These are phyloP conservation scores for Flammula alnicola DNA, from an alignment of 1,284 basidiomycete genomes.

Conservation along the genomic window DNA sequence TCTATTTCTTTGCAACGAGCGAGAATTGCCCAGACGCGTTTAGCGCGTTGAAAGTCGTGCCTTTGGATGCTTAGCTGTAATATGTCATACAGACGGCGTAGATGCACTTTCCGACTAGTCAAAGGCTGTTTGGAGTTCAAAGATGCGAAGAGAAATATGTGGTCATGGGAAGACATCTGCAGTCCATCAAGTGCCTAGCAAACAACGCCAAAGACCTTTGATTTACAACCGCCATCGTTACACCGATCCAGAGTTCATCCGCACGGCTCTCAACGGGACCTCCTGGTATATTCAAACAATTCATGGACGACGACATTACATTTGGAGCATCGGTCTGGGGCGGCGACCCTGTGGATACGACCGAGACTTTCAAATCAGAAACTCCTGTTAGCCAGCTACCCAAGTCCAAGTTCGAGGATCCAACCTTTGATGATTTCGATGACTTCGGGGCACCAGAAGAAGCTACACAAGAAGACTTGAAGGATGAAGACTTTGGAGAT, in stretches of 20 bases:
- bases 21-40: slow-evolving; percentile 79
- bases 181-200: slow-evolving; percentile 13
- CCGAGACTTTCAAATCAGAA: slow-evolving; percentile 33
- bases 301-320: slow-evolving; percentile 74
- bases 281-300: too few relatives aligned
- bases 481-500: slow-evolving; percentile 80
- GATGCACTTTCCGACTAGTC: slow-evolving; percentile 67
- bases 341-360: slow-evolving; percentile 39
- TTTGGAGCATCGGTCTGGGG: slow-evolving; percentile 79
- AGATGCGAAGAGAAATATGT: slow-evolving; percentile 61
- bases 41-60: slow-evolving; percentile 68
- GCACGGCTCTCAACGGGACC: too few relatives aligned
- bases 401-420: slow-evolving; percentile 46
- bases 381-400: slow-evolving; percentile 15
- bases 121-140: slow-evolving; percentile 47
- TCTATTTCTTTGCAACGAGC: slow-evolving; percentile 83
- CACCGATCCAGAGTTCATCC: too few relatives aligned
- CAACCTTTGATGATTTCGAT: slow-evolving; percentile 59
- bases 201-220: slow-evolving; percentile 32
- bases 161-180: slow-evolving; percentile 35
- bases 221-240: slow-evolving; percentile 12
- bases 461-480: slow-evolving; percentile 43
- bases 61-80: slow-evolving; percentile 76
- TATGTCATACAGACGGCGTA: slow-evolving; percentile 75
- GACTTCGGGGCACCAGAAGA: slow-evolving; percentile 67